Evolutionary conservation across 768 basidiomycete species (phyloP).

Genomic region (Ramaria rubella): DNA sequence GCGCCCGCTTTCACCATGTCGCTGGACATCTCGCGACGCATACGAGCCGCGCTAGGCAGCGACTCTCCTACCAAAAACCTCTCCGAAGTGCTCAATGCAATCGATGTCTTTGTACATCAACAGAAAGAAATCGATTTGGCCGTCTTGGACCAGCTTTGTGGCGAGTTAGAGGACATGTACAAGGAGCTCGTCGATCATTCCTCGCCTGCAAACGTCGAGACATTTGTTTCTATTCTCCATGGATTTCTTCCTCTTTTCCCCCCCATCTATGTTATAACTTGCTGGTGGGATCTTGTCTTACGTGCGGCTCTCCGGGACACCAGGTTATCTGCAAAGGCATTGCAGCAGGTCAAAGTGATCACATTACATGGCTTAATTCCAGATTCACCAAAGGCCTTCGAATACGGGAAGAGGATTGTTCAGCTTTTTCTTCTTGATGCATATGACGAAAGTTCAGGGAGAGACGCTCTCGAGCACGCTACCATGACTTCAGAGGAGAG

Average conservation of each 20-base stretch:
- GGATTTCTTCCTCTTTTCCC: conserved; percentile 57
- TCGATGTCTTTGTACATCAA: conserved; percentile 3
- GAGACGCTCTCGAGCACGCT: conserved; percentile 71
- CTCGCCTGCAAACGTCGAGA: conserved; percentile 52
- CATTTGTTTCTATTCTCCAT: conserved; percentile 60
- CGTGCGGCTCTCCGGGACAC: conserved; percentile 75
- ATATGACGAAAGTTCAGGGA: conserved; percentile 65
- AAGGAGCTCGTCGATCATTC: conserved; percentile 59
- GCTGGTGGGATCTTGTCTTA: conserved; percentile 77
- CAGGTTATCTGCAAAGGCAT: conserved; percentile 49
- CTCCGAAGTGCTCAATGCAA: not conserved
- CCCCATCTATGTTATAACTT: conserved; percentile 59
- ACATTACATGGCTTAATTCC: conserved; percentile 53
- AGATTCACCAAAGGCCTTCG: conserved; percentile 45
- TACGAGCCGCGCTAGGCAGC: not conserved
- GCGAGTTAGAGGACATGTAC: conserved; percentile 60
- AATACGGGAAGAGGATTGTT: conserved; percentile 62
- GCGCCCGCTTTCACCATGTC: not conserved
- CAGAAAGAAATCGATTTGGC: not conserved
- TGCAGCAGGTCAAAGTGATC: conserved; percentile 65
- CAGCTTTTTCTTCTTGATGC: conserved; percentile 75
- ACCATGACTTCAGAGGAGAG: conserved; percentile 57
- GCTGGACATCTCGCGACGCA: conserved; percentile 7
- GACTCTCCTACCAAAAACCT: conserved; percentile 7
- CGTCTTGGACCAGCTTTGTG: conserved; percentile 48